Percentiles rank a stretch among this genome's conserved stretches.
These are phyloP conservation scores for Blastocystis sp. DNA, from an alignment of 352 stramenopile species.

Conservation along the genomic window DNA sequence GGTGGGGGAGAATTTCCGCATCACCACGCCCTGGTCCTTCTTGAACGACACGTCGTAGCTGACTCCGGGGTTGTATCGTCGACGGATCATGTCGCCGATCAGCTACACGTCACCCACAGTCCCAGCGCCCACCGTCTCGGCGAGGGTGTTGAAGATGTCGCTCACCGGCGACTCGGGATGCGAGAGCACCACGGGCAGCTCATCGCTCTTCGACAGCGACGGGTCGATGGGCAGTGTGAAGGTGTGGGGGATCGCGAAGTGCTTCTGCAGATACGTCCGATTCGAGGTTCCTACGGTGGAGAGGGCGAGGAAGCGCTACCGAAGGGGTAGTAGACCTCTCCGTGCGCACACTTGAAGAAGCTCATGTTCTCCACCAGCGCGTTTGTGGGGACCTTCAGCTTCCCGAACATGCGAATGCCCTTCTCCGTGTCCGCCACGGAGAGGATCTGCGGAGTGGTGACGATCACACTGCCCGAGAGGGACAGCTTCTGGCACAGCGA, in stretches of 20 bases:
- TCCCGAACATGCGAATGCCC: slow-evolving; percentile 59
- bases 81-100: slow-evolving; percentile 14
- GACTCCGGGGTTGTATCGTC: neutral
- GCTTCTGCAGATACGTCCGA: slow-evolving; percentile 41
- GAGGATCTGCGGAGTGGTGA: slow-evolving; percentile 94
- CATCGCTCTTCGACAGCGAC: slow-evolving; percentile 31
- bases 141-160: slow-evolving; percentile 27
- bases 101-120: neutral
- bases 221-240: slow-evolving; percentile 62
- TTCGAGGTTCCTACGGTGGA: slow-evolving; percentile 10
- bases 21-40: slow-evolving; percentile 32
- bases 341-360: slow-evolving; percentile 73
- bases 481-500: slow-evolving; percentile 92
- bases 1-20: slow-evolving; percentile 35
- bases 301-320: neutral
- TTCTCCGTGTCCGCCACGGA: slow-evolving; percentile 96
- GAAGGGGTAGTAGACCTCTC: slow-evolving; percentile 65
- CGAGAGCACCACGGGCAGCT: slow-evolving; percentile 16
- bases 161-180: slow-evolving; percentile 16
- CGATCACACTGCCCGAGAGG: slow-evolving; percentile 92
- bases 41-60: slow-evolving; percentile 44
- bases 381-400: slow-evolving; percentile 80
- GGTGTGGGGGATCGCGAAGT: slow-evolving; percentile 58
- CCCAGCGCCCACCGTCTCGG: neutral
- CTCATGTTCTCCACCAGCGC: slow-evolving; percentile 99